Base-by-base conservation (phyloP, 2,329 filamentous ascomycete species). In the Colletotrichum noveboracense region DNA sequence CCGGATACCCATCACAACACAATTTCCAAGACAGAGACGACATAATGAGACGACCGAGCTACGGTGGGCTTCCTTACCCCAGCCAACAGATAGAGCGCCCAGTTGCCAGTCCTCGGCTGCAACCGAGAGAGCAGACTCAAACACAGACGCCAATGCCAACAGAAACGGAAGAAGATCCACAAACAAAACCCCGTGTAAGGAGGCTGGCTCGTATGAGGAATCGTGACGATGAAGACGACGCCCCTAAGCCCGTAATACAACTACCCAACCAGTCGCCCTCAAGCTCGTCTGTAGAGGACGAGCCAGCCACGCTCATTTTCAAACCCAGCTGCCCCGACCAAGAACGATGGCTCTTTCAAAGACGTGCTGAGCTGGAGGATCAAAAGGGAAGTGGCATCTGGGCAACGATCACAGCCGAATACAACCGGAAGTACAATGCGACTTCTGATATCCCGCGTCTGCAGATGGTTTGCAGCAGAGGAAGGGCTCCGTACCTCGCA, bases 341-440 rank as follows among this genome's bases (percentile, higher is more conserved):
- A 38, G 87, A 89, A 75, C 84, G 84, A 26, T 89, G 83, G 67
- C 85, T 92, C 36, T 88, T 91, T 65, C 83, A 88, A 30, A 85
- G 88, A n/a, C 85, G 89, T 14, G 87, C 86, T 79, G 79, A 86
- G 28, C 85, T 75, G 30, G 58, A 43, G 21, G 12, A 87, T 77
- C 82, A 86, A 67, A 89, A 89, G 78, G 90, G 90, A 18, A 89
- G 89, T 77, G 89, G 89, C 38, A 91, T 91, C 89, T 92, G 90
- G 90, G 87, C 89, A 28, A 84, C 85, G 52, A 91, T 92, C 73
- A 85, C 86, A 65, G 80, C 79, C 7, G 86, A 88, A 71, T 91
- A 85, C 75, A 79, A 79, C 16, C 71, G 77, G 10, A 74, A 75
- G 24, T 86, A 86, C 67, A 71, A 79, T 12, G 83, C 85, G 75